Base-by-base conservation (phyloP, 2,329 filamentous ascomycete genomes). In the Mycosphaerella sp. region DNA sequence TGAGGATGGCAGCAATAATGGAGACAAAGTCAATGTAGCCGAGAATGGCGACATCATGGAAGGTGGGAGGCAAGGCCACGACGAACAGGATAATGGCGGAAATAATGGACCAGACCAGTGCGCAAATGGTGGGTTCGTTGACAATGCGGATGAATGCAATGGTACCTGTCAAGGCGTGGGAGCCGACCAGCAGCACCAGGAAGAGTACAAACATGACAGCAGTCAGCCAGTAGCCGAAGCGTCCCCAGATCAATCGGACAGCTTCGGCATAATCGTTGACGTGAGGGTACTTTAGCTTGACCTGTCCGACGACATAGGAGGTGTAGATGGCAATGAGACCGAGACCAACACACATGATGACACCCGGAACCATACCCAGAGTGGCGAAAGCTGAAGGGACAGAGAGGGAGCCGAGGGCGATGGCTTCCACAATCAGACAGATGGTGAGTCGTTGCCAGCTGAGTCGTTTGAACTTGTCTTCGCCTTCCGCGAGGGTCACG, bases 241-340 rank as follows among this genome's bases (percentile, higher is more conserved):
- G 60, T 17, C 74, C 74, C 60, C 71, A 72, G 62, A 76, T 71
- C 17, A 76, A 61, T 4, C 63, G 59, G 7, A 74, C 73, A 1
- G 72, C 73, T 57, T 76, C 74, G 26, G 73, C 69, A 58, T 76
- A 76, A 62, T 75, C 70, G 58, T 68, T 64, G 32, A 75, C 62
- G 10, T 72, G 61, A 3, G 73, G 73, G 62, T 79, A 77, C 42
- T 66, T 70, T 51, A 77, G 67, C 62, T 81, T 81, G 69, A 84
- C 83, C 61, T 83, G 79, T 6, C 81, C 81, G 45, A 84, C 76
- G 4, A 83, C 74, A 62, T 78, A 82, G 52, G 79, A 79, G 2
- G 81, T 83, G 65, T 84, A 85, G 44, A 79, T 81, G 11, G 82
- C 76, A 11, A 84, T 65, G 14, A 80, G 49, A 23, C 81, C 81